A percentile compares a stretch with the other conserved stretches of the same genome.
These are phyloP conservation scores for Solanum commersonii DNA, from an alignment of 257 asterid species.

Conservation along the genomic window DNA sequence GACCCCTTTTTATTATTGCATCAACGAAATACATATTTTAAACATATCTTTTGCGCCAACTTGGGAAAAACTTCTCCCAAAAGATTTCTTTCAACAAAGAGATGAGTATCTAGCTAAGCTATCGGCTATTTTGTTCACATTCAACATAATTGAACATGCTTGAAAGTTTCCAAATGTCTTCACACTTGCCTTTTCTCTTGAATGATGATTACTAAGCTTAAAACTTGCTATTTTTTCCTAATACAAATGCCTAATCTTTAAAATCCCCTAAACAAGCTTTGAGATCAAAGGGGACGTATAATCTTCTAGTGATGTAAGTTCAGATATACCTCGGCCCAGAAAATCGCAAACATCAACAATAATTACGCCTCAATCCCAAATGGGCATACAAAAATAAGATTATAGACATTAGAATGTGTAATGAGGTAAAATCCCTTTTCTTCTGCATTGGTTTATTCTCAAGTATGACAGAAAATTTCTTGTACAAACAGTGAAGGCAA, in stretches of 20 bases:
- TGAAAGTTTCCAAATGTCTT: not conserved
- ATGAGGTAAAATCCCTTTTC: not conserved
- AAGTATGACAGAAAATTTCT: not conserved
- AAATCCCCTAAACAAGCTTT: not conserved
- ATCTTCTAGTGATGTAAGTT: not conserved
- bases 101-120: not conserved
- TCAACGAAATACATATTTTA: too few species aligned
- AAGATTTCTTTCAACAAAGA: rapidly evolving
- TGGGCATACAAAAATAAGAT: not conserved
- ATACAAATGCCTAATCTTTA: not conserved
- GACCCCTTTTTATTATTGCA: too few species aligned
- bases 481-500: not conserved
- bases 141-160: not conserved
- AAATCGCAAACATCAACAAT: not conserved
- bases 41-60: not conserved
- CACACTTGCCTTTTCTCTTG: not conserved
- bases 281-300: not conserved
- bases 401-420: not conserved
- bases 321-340: not conserved
- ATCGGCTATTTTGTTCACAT: not conserved
- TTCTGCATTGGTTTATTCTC: not conserved
- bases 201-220: not conserved
- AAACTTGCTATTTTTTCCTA: not conserved
- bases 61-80: not conserved
- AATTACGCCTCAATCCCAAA: not conserved